Evolutionary conservation across 495 filamentous ascomycete species (phyloP), one percentile per base, ranked within the genome.

Genomic region (Thermothielavioides terrestris): DNA sequence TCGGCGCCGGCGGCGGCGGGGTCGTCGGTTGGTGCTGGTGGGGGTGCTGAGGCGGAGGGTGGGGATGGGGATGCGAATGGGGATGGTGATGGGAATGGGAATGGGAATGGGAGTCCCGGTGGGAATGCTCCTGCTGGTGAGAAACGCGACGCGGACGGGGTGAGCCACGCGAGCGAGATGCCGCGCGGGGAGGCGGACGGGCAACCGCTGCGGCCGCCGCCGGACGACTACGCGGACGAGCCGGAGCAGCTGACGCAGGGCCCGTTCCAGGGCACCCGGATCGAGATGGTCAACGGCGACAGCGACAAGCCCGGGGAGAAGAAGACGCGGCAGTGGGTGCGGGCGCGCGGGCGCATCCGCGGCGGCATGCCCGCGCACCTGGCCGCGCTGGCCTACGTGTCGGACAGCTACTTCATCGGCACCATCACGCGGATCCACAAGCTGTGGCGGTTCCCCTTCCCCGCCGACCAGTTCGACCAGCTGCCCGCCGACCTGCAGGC

Each of bases 361-460:
- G 85, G 85, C 25, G 85, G 86, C n/a, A 76, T 80, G 55, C 75
- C 83, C 52, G 85, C 88, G 9, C 89, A 96, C 59, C 71, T 95
- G 9, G 80, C 77, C 37, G 92, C 92, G 15, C 74, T 98, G 31
- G 92, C 92, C 15, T 98, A 97, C 67, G 85, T 95, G 63, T 85
- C 81, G 25, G 92, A 98, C 66, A 83, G 76, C 50, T 91, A 84
- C 68, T 96, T 98, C 69, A 86, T 98, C 63, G 89, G 85, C 6
- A 94, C 88, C n/a, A 78, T 94, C 17, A 66, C 79, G 4, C 78
- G 83, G 6, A 82, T 89, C 39, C 89, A 94, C 63, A 72, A 78
- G 49, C 73, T 91, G 26, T 82, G 80, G 64, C 76, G 87, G 12
- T 84, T 69, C 56, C 66, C 64, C 35, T 65, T 73, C 60, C 30